Conservation (phyloP, 768 basidiomycete species). For the Kwoniella sp. region DNA sequence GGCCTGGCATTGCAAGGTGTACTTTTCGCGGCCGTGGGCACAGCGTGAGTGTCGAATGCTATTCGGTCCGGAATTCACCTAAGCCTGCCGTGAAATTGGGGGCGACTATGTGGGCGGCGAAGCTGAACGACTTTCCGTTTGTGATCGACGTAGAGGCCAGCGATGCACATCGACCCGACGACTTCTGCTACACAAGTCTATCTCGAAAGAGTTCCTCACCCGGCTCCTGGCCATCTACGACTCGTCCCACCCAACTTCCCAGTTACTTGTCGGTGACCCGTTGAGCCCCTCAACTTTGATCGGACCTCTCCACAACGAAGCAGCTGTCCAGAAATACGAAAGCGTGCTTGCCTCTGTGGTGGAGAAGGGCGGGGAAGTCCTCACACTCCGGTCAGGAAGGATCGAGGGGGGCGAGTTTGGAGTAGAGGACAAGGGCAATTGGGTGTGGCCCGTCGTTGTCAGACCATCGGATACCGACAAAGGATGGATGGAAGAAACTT, state of each 20-base stretch:
- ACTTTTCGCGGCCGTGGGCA: slow-evolving; percentile 91
- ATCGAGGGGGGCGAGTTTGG: slow-evolving; percentile 57
- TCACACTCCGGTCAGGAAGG: slow-evolving; percentile 65
- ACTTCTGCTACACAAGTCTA: slow-evolving; percentile 79
- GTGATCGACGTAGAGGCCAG: slow-evolving; percentile 48
- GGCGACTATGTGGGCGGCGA: too few species aligned
- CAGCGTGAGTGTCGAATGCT: slow-evolving; percentile 58
- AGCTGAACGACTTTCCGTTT: slow-evolving; percentile 7
- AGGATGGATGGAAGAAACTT: slow-evolving; percentile 58
- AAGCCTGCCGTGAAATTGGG: not conserved
- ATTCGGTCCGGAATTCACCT: too few species aligned
- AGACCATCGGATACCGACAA: slow-evolving; percentile 41
- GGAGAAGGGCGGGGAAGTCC: slow-evolving; percentile 70
- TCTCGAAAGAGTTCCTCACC: slow-evolving; percentile 75
- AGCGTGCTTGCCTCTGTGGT: slow-evolving; percentile 67
- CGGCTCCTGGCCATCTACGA: slow-evolving; percentile 74
- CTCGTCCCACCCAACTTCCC: slow-evolving; percentile 57
- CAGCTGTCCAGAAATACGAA: slow-evolving; percentile 69
- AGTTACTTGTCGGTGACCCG: slow-evolving; percentile 75
- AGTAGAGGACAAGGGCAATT: slow-evolving; percentile 70
- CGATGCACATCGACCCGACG: slow-evolving; percentile 88
- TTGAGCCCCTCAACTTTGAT: slow-evolving; percentile 72
- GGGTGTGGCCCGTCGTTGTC: slow-evolving; percentile 69
- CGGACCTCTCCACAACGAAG: slow-evolving; percentile 79
- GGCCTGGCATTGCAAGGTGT: slow-evolving; percentile 84